Conservation (phyloP, 1,139 yeast genomes). For the Sugiyamaella sp. region DNA sequence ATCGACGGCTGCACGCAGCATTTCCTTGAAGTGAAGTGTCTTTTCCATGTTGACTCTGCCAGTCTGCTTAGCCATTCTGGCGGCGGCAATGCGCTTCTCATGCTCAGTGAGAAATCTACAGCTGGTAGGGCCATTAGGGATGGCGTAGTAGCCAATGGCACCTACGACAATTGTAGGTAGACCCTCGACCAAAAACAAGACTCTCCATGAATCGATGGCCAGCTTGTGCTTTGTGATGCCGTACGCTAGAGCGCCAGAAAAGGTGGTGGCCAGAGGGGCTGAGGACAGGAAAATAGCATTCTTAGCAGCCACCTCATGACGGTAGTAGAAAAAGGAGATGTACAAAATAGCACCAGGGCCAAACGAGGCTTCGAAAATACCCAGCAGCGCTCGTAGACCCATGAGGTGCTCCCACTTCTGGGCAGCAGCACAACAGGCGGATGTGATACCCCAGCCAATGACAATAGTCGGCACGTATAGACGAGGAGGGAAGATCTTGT, state of each 20-base stretch:
- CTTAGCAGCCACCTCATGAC: slow-evolving; percentile 47
- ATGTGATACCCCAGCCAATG: slow-evolving; percentile 37
- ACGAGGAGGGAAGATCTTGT: slow-evolving; percentile 32
- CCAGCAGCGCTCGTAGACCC: slow-evolving; percentile 36
- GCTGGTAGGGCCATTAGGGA: slow-evolving; percentile 52
- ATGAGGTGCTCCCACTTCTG: slow-evolving; percentile 33
- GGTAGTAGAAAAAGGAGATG: slow-evolving; percentile 37
- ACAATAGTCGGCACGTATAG: slow-evolving; percentile 35
- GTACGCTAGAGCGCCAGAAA: slow-evolving; percentile 40
- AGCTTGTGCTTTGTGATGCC: slow-evolving; percentile 45
- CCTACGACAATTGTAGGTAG: slow-evolving; percentile 43
- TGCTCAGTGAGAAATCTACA: slow-evolving; percentile 37
- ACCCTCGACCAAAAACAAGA: slow-evolving; percentile 48
- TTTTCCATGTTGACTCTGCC: slow-evolving; percentile 28
- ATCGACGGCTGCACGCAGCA: slow-evolving; percentile 29
- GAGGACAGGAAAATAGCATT: slow-evolving; percentile 56
- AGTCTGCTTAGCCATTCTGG: slow-evolving; percentile 35
- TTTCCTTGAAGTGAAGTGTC: slow-evolving; percentile 27
- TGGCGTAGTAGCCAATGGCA: slow-evolving; percentile 37
- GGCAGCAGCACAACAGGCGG: slow-evolving; percentile 34
- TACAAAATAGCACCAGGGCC: slow-evolving; percentile 42
- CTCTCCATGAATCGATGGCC: slow-evolving; percentile 41
- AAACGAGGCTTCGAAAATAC: slow-evolving; percentile 38
- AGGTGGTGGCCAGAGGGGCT: slow-evolving; percentile 39
- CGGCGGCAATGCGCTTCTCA: slow-evolving; percentile 36